phyloP scores from a whole-genome alignment of 352 stramenopile species.

The Globisporangium barbulae region DNA sequence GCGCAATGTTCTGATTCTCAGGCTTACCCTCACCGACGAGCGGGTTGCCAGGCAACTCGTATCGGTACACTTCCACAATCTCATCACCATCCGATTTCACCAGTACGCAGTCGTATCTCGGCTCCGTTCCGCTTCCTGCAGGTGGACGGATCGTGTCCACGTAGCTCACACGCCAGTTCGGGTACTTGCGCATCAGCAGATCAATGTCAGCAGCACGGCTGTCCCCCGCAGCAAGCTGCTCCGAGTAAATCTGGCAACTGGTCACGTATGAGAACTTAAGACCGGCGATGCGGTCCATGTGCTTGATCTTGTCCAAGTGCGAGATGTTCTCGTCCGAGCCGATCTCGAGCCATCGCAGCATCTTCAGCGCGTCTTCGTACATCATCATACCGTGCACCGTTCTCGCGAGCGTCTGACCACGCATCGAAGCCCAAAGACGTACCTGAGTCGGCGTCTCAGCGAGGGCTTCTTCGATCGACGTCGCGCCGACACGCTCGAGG shows the following conservation, averaged over 20 bases:
- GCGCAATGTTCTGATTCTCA: conserved; percentile 86
- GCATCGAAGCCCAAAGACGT: conserved; percentile 83
- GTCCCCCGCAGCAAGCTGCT: conserved; percentile 71
- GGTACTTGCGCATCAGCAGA: conserved; percentile 95
- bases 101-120: conserved; percentile 79
- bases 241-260: conserved; percentile 88
- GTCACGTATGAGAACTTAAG: conserved; percentile 89
- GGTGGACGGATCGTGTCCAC: conserved; percentile 82
- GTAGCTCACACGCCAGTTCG: conserved; percentile 91
- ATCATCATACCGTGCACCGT: conserved; percentile 91
- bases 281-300: conserved; percentile 84
- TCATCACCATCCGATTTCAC: conserved; percentile 82
- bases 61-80: conserved; percentile 87
- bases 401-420: conserved; percentile 79
- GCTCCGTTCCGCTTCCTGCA: conserved; percentile 53
- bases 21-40: conserved; percentile 84
- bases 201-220: conserved; percentile 94
- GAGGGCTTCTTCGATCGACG: conserved; percentile 74
- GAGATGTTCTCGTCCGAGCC: conserved; percentile 80
- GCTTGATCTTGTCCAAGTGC: conserved; percentile 87
- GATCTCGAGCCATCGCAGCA: conserved; percentile 87
- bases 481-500: conserved; percentile 73
- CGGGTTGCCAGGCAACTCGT: conserved; percentile 80
- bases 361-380: conserved; percentile 88
- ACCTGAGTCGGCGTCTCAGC: conserved; percentile 82